Evolutionary conservation across 495 filamentous ascomycete genomes (phyloP).

Genomic region (Rhypophila decipiens): DNA sequence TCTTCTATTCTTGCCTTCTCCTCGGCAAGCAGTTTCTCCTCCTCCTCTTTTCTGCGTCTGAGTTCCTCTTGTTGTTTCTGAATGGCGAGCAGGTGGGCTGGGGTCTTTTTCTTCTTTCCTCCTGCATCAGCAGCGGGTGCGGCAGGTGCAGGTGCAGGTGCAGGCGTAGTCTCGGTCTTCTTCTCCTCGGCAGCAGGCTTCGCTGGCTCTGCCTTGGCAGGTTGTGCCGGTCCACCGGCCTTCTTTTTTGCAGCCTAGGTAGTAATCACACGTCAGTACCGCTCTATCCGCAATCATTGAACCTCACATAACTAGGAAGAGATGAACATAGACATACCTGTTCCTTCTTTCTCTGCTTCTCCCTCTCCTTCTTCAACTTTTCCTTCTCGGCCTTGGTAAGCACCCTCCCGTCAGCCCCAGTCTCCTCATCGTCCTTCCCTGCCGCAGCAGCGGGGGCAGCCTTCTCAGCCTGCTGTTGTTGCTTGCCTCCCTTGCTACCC

Average conservation of each 20-base stretch:
- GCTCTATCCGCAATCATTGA: no score
- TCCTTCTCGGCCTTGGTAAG: slow-evolving; percentile 96
- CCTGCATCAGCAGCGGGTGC: slow-evolving; percentile 37
- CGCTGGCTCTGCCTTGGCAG: slow-evolving; percentile 45
- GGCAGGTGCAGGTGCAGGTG: slow-evolving; percentile 18
- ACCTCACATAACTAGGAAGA: background rate
- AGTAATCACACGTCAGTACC: slow-evolving; percentile 12
- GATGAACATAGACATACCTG: slow-evolving; percentile 44
- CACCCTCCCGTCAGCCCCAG: slow-evolving; percentile 54
- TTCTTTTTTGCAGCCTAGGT: slow-evolving; percentile 67
- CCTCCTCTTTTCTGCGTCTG: slow-evolving; percentile 67
- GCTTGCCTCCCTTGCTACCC: slow-evolving; percentile 87
- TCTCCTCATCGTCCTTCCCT: slow-evolving; percentile 48
- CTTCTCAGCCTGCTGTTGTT: slow-evolving; percentile 60
- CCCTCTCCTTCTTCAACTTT: slow-evolving; percentile 87
- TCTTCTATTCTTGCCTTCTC: slow-evolving; percentile 70
- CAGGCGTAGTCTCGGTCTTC: slow-evolving; percentile 32
- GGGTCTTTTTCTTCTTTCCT: slow-evolving; percentile 87
- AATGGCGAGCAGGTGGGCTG: slow-evolving; percentile 68
- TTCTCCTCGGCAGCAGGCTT: slow-evolving; percentile 42
- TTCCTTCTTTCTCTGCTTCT: slow-evolving; percentile 93
- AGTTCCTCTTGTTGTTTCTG: slow-evolving; percentile 90
- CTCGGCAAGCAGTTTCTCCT: slow-evolving; percentile 59
- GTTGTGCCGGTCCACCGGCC: slow-evolving; percentile 41
- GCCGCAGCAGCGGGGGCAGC: slow-evolving; percentile 38